Conservation (phyloP, 2,329 filamentous ascomycete genomes). For the Penicillium frequentans region DNA sequence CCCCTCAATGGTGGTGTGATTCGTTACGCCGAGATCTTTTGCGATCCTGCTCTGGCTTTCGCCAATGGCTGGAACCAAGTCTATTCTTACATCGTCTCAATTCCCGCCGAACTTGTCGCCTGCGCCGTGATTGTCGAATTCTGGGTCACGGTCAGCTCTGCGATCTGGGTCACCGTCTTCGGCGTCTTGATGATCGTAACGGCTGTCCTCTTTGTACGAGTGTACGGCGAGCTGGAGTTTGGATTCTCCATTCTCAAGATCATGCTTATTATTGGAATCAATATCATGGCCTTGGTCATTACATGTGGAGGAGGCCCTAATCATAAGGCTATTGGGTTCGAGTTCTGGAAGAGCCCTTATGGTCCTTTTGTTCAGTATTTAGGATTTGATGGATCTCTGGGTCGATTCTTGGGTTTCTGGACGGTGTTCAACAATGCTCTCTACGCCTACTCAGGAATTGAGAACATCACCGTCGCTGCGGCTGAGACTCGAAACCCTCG, state of each 20-base stretch:
- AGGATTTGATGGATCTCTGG: slow-evolving; percentile 45
- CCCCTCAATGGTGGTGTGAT: slow-evolving; percentile 42
- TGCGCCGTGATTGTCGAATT: slow-evolving; percentile 31
- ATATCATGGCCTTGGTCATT: slow-evolving; percentile 54
- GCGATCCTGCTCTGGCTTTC: slow-evolving; percentile 38
- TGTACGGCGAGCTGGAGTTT: slow-evolving; percentile 56
- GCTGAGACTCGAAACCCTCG: slow-evolving; percentile 54
- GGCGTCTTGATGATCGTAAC: slow-evolving; percentile 36
- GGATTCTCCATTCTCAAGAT: slow-evolving; percentile 58
- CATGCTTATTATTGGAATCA: slow-evolving; percentile 60
- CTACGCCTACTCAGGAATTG: slow-evolving; percentile 43
- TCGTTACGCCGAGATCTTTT: slow-evolving; percentile 37
- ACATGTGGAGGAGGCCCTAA: slow-evolving; percentile 43
- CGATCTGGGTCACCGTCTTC: slow-evolving; percentile 42
- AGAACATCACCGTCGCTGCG: slow-evolving; percentile 50
- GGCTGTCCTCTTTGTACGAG: slow-evolving; percentile 36
- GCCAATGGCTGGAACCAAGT: slow-evolving; percentile 43
- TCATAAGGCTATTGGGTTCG: slow-evolving; percentile 37
- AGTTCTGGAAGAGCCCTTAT: slow-evolving; percentile 44
- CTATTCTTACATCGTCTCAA: slow-evolving; percentile 33
- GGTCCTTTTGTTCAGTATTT: slow-evolving; percentile 41
- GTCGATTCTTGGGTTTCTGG: slow-evolving; percentile 45
- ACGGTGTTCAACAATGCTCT: slow-evolving; percentile 28
- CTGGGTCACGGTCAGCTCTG: slow-evolving; percentile 51
- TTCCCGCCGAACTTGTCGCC: slow-evolving; percentile 35